Evolutionary conservation across 306 rosid genomes (phyloP).

Genomic region (Fragaria iinumae): DNA sequence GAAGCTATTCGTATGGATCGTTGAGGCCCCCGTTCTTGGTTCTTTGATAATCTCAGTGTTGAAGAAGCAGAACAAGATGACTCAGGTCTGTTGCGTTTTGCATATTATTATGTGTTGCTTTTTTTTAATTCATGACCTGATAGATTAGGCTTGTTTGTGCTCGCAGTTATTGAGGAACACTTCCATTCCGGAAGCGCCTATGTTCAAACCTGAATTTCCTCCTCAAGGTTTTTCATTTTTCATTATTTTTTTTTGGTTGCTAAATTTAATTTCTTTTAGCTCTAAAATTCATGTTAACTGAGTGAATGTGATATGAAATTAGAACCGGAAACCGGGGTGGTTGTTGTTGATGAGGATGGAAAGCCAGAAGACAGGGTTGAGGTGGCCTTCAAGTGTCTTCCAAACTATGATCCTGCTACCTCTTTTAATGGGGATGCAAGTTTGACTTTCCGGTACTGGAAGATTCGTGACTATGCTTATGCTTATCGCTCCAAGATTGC

Average conservation of each 20-base stretch:
- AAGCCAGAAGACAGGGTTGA: conserved; percentile 70
- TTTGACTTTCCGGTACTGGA: conserved; percentile 72
- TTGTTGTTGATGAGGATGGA: conserved; percentile 63
- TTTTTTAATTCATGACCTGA: background rate
- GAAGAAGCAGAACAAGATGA: conserved; percentile 67
- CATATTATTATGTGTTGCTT: background rate
- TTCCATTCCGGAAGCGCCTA: conserved; percentile 77
- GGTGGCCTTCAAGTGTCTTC: conserved; percentile 76
- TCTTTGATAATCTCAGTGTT: conserved; percentile 42
- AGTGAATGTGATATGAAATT: conserved; percentile 31
- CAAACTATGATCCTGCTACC: conserved; percentile 59
- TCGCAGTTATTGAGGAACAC: conserved; percentile 67
- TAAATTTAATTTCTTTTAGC: background rate
- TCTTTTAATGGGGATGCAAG: conserved; percentile 35
- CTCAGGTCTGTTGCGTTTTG: conserved; percentile 47
- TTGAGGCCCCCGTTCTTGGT: conserved; percentile 66
- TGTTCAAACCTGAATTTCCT: conserved; percentile 95
- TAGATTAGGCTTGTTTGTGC: background rate
- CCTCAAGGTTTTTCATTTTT: conserved; percentile 63
- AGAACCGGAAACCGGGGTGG: conserved; percentile 68
- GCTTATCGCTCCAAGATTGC: conserved; percentile 70
- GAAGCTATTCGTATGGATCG: conserved; percentile 58
- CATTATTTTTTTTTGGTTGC: background rate
- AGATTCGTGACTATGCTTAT: conserved; percentile 89
- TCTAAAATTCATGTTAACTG: background rate